Evolutionary conservation across 768 basidiomycete genomes (phyloP).

Genomic region (Crassisporium funariophilum): DNA sequence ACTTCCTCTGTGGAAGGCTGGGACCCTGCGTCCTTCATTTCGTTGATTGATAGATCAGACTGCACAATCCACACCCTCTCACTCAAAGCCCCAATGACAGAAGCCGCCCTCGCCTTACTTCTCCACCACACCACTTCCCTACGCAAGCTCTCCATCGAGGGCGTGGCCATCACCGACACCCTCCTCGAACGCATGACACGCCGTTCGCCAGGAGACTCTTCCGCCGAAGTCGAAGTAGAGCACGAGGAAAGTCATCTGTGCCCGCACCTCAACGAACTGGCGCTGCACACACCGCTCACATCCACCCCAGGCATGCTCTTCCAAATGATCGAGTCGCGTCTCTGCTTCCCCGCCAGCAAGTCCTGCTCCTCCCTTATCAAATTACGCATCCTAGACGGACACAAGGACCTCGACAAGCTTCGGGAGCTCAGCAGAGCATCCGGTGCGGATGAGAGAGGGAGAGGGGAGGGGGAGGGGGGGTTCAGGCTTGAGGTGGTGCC

Average conservation of each 20-base stretch:
- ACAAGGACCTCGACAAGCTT: slow-evolving; percentile 18
- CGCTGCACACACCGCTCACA: slow-evolving; percentile 22
- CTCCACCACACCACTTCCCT: slow-evolving; percentile 24
- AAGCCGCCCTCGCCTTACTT: slow-evolving; percentile 30
- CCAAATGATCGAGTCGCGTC: slow-evolving; percentile 25
- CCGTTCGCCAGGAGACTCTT: neutral
- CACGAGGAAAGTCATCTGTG: slow-evolving; percentile 11
- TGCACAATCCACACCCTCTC: slow-evolving; percentile 30
- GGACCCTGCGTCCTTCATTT: slow-evolving; percentile 29
- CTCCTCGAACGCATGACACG: slow-evolving; percentile 24
- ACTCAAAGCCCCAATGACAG: slow-evolving; percentile 30
- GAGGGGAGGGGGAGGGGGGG: neutral
- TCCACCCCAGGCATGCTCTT: slow-evolving; percentile 21
- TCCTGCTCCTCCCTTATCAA: slow-evolving; percentile 4
- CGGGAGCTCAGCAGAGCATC: slow-evolving; percentile 12
- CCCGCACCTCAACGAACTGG: slow-evolving; percentile 24
- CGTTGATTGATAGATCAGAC: slow-evolving; percentile 31
- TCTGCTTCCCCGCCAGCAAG: slow-evolving; percentile 13
- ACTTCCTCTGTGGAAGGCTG: slow-evolving; percentile 20
- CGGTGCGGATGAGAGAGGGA: neutral
- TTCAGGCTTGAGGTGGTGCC: slow-evolving; percentile 16
- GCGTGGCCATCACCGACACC: slow-evolving; percentile 25
- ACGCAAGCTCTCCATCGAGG: slow-evolving; percentile 25
- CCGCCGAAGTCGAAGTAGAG: neutral
- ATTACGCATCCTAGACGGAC: slow-evolving; percentile 19